A percentile compares a stretch with the other conserved stretches of the same genome.
phyloP scores from a whole-genome alignment of 331 rosid species.

The Arachis monticola region DNA sequence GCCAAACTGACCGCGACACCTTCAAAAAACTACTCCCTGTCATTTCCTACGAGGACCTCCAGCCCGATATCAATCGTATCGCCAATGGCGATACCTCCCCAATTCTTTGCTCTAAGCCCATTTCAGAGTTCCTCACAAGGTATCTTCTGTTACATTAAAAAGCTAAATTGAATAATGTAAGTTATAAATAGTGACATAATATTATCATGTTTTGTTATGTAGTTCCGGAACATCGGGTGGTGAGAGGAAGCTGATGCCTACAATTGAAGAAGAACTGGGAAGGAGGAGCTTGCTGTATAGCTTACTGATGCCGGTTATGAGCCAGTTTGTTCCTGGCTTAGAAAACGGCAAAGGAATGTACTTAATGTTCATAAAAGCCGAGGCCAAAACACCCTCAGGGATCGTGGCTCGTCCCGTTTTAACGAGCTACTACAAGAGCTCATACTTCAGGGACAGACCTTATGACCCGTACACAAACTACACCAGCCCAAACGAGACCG shows the following conservation, averaged over 20 bases:
- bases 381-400: constrained; percentile 88
- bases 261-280: constrained; percentile 80
- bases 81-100: constrained; percentile 90
- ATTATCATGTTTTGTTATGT: background rate
- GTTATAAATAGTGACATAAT: too few relatives aligned
- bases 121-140: constrained; percentile 96
- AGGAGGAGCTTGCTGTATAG: constrained; percentile 81
- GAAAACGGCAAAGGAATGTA: constrained; percentile 99
- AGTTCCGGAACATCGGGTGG: constrained; percentile 99
- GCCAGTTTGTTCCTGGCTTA: constrained; percentile 67
- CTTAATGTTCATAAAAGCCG: constrained; percentile 91
- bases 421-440: constrained; percentile 90
- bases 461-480: constrained; percentile 97
- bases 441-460: constrained; percentile 72
- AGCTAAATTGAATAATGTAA: too few relatives aligned
- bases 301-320: constrained; percentile 93
- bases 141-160: constrained; percentile 1
- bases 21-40: constrained; percentile 81
- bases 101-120: constrained; percentile 85
- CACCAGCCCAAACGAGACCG: constrained; percentile 91
- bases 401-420: constrained; percentile 90
- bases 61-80: constrained; percentile 78
- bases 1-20: constrained; percentile 74
- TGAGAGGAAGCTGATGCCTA: constrained; percentile 96
- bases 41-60: constrained; percentile 82